Conservation (phyloP, 2,329 filamentous ascomycete species). For the Colletotrichum sp. region DNA sequence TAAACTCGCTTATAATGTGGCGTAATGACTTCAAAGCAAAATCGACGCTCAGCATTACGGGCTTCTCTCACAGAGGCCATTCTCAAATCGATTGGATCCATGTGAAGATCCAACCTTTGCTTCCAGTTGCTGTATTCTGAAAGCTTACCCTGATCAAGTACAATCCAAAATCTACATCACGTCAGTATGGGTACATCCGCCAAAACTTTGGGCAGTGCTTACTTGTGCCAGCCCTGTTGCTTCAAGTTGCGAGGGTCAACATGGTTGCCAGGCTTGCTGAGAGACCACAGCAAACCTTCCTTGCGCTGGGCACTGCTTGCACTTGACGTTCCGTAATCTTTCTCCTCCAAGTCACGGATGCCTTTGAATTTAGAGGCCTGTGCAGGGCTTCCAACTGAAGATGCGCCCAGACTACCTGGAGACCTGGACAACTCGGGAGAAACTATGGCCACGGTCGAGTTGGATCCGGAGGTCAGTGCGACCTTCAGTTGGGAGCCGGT, state of each 20-base stretch:
- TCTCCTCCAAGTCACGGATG: conserved; percentile 90
- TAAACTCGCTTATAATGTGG: conserved; percentile 96
- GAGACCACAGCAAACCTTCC: conserved; percentile 92
- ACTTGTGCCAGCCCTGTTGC: conserved; percentile 99
- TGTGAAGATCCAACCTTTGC: conserved; percentile 93
- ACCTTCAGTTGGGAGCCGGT: conserved; percentile 71
- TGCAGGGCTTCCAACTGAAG: conserved; percentile 54
- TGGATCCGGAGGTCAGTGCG: conserved; percentile 50
- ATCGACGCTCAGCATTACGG: conserved; percentile 89
- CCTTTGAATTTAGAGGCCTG: conserved; percentile 79
- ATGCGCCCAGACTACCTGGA: conserved; percentile 57
- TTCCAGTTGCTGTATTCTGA: conserved; percentile 99
- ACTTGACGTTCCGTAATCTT: conserved; percentile 60
- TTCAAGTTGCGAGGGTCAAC: conserved; percentile 95
- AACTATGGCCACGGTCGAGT: conserved; percentile 31
- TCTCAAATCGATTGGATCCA: conserved; percentile 95
- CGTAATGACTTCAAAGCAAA: conserved; percentile 98
- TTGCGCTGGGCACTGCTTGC: conserved; percentile 76
- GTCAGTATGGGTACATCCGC: background rate
- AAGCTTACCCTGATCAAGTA: conserved; percentile 93
- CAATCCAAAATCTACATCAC: conserved; percentile 89
- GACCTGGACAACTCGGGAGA: conserved; percentile 58
- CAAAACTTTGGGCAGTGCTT: conserved; percentile 42
- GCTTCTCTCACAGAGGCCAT: conserved; percentile 98
- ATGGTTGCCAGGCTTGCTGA: conserved; percentile 91